Evolutionary conservation across 371 early-diverging fungal genomes (phyloP).

Genomic region (Capillidium rhysosporum): DNA sequence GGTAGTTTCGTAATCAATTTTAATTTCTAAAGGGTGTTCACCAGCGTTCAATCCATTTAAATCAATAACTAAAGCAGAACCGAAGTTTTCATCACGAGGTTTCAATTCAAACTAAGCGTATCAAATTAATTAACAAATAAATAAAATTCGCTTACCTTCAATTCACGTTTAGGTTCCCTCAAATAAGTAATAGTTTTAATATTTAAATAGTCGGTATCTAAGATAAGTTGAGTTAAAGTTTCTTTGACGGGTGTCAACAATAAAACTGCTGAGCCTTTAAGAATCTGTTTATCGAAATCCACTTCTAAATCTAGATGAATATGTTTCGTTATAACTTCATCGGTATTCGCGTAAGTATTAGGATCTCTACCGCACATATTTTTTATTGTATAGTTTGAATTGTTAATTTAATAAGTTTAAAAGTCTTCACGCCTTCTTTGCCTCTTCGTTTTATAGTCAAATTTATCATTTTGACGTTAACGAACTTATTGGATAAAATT

Average conservation of each 20-base stretch:
- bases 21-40: conserved; percentile 24
- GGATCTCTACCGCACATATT: conserved; percentile 29
- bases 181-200: conserved; percentile 25
- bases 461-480: too few species aligned
- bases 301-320: conserved; percentile 51
- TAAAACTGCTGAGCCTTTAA: conserved; percentile 45
- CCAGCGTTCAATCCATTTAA: conserved; percentile 22
- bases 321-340: conserved; percentile 45
- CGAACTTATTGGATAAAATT: too few species aligned
- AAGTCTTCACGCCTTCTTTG: too few species aligned
- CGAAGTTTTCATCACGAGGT: conserved; percentile 39
- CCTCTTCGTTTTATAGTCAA: too few species aligned
- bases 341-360: conserved; percentile 64
- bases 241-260: conserved; percentile 23
- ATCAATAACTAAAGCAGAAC: conserved; percentile 47
- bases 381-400: background rate
- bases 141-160: conserved; percentile 19
- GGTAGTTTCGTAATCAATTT: conserved; percentile 64
- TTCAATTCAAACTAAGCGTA: conserved; percentile 25
- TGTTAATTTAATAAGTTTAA: too few species aligned
- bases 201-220: conserved; percentile 53
- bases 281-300: conserved; percentile 46
- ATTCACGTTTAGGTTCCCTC: conserved; percentile 10
- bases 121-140: background rate
- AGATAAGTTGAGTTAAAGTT: conserved; percentile 34